Conservation (phyloP, 2,329 filamentous ascomycete genomes). For the Cladosporium sp. region DNA sequence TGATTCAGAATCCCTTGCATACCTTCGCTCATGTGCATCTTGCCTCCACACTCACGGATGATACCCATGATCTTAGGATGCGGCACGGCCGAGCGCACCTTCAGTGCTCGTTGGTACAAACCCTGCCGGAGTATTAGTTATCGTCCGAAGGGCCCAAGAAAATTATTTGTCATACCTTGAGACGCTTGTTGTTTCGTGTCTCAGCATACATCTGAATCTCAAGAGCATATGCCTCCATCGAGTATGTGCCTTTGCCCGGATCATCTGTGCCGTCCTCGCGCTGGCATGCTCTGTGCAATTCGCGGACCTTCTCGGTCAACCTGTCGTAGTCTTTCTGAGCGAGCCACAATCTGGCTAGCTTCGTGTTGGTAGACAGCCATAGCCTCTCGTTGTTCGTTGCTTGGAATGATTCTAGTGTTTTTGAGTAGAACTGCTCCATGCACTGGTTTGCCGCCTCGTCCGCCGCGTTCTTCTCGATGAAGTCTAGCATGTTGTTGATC, state of each 20-base stretch:
- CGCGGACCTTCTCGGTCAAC: constrained; percentile 76
- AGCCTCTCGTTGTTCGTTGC: constrained; percentile 95
- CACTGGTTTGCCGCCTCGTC: constrained; percentile 68
- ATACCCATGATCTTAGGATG: constrained; percentile 99
- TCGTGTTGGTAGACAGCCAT: constrained; percentile 98
- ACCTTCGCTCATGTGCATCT: constrained; percentile 98
- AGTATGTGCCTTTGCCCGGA: constrained; percentile 92
- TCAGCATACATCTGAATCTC: constrained; percentile 99
- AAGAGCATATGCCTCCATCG: constrained; percentile 89
- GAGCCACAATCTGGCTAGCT: constrained; percentile 84
- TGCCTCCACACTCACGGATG: constrained; percentile 95
- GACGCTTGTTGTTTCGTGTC: constrained; percentile 93
- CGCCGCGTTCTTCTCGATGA: constrained; percentile 84
- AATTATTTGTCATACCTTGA: constrained; percentile 57
- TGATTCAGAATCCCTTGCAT: constrained; percentile 30
- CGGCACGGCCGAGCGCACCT: constrained; percentile 92
- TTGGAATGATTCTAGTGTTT: constrained; percentile 91
- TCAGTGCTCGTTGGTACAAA: constrained; percentile 84
- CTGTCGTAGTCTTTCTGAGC: constrained; percentile 84
- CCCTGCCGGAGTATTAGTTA: constrained; percentile 39
- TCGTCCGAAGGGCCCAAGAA: constrained; percentile 6
- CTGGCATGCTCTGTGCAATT: constrained; percentile 86
- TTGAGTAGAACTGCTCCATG: constrained; percentile 93
- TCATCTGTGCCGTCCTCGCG: constrained; percentile 82
- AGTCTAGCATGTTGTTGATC: constrained; percentile 98